These are phyloP conservation scores for Simplicillium sp. DNA, from an alignment of 2,329 filamentous ascomycete genomes.

Conservation along the genomic window DNA sequence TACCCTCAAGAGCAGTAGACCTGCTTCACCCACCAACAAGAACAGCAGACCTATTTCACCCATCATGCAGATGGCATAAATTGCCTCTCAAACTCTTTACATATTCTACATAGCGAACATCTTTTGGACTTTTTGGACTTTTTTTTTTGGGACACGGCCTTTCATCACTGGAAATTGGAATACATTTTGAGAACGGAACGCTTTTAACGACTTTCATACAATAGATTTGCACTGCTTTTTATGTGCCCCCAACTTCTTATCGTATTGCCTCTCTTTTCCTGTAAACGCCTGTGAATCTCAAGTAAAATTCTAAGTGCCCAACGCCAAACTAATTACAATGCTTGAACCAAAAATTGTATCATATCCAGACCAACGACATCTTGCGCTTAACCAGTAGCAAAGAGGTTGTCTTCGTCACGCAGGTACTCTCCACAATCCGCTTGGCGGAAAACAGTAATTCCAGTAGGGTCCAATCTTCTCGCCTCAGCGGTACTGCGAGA, in stretches of 20 bases:
- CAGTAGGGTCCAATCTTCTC: constrained; percentile 78
- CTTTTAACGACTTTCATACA: neutral
- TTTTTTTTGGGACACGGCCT: neutral
- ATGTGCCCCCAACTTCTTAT: constrained; percentile 1
- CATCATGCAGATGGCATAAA: neutral
- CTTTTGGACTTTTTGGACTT: neutral
- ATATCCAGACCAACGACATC: neutral
- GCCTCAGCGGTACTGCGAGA: constrained; percentile 80
- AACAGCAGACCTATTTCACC: too few relatives aligned
- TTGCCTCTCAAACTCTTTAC: neutral
- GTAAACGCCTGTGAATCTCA: constrained; percentile 11
- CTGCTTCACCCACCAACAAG: too few relatives aligned
- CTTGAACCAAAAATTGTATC: neutral
- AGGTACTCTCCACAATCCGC: constrained; percentile 93
- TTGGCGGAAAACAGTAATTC: constrained; percentile 81
- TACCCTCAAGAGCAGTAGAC: too few relatives aligned
- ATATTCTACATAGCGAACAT: neutral
- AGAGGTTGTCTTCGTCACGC: constrained; percentile 65
- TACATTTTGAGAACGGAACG: neutral
- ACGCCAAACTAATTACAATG: constrained; percentile 4
- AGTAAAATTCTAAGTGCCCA: constrained; percentile 1
- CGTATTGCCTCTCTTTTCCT: neutral
- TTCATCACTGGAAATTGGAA: neutral
- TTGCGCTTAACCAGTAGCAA: constrained; percentile 37
- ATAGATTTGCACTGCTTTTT: neutral